These are phyloP conservation scores for Naumovozyma baii DNA, from an alignment of 805 yeast species.

Conservation along the genomic window DNA sequence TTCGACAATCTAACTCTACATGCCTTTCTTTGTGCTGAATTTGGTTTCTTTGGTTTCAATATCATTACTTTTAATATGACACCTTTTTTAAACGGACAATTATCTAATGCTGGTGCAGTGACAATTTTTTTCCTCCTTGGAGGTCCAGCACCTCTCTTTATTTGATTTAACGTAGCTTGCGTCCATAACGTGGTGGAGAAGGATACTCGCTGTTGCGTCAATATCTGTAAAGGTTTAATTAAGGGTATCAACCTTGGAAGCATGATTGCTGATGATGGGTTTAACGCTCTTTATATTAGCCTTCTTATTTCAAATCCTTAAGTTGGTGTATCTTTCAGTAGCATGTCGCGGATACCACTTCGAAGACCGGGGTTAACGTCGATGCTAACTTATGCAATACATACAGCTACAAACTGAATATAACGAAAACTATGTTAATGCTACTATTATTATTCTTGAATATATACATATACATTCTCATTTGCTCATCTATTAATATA, in stretches of 20 bases:
- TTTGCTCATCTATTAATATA: no score
- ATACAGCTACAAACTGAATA: no score
- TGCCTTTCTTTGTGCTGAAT: conserved; percentile 95
- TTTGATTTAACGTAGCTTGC: conserved; percentile 65
- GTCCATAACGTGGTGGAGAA: conserved; percentile 8
- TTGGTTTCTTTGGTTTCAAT: conserved; percentile 94
- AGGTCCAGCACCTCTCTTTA: conserved; percentile 56
- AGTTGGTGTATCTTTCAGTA: no score
- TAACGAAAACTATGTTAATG: no score
- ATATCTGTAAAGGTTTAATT: background rate
- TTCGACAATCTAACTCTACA: conserved; percentile 88
- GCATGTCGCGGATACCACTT: no score
- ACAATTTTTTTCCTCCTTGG: conserved; percentile 33
- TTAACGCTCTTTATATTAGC: no score
- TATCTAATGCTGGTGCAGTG: conserved; percentile 72
- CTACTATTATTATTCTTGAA: no score
- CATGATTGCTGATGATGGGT: no score
- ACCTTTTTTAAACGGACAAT: conserved; percentile 84
- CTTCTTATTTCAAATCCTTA: no score
- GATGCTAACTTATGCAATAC: no score
- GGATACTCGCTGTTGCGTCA: background rate
- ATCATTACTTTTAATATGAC: conserved; percentile 91
- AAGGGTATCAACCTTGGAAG: background rate
- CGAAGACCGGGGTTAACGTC: no score
- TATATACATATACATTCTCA: background rate